phyloP scores from a whole-genome alignment of 169 alveolate genomes.

The Cryptosporidium sp. region DNA sequence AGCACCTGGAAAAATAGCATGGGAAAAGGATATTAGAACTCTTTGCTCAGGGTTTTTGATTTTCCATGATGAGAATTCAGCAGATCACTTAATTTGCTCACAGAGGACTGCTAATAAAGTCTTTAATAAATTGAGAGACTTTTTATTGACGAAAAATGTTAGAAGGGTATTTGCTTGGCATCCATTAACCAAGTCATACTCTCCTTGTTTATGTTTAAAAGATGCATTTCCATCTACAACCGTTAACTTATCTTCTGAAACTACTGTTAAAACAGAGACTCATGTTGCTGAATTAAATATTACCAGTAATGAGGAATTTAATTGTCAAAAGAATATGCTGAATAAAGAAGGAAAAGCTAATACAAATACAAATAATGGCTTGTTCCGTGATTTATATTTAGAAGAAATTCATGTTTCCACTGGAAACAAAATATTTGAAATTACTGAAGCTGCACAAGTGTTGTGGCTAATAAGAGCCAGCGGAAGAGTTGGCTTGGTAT shows the following conservation, averaged over 20 bases:
- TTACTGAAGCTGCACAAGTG: slow-evolving; percentile 56
- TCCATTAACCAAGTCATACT: slow-evolving; percentile 59
- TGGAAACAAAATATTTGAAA: slow-evolving; percentile 28
- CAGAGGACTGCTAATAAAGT: slow-evolving; percentile 65
- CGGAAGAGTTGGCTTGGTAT: slow-evolving; percentile 29
- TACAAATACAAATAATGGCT: slow-evolving; percentile 3
- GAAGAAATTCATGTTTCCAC: slow-evolving; percentile 14
- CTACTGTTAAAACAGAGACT: slow-evolving; percentile 26
- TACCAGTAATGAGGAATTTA: neutral
- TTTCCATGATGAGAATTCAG: slow-evolving; percentile 56
- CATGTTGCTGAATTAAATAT: slow-evolving; percentile 7
- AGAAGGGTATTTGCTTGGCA: slow-evolving; percentile 74
- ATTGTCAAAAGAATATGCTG: neutral
- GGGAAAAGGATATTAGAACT: slow-evolving; percentile 71
- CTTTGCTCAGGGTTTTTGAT: slow-evolving; percentile 61
- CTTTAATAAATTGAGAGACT: slow-evolving; percentile 56
- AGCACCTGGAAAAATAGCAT: slow-evolving; percentile 73
- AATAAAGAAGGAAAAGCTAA: neutral
- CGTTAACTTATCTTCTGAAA: slow-evolving; percentile 2
- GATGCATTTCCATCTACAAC: slow-evolving; percentile 63
- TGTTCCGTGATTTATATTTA: neutral
- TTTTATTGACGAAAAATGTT: slow-evolving; percentile 38
- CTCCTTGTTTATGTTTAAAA: slow-evolving; percentile 65
- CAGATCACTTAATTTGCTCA: slow-evolving; percentile 69
- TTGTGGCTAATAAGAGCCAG: slow-evolving; percentile 63